Evolutionary conservation across 2,329 filamentous ascomycete genomes (phyloP).

Genomic region (Pseudogymnoascus sp.): DNA sequence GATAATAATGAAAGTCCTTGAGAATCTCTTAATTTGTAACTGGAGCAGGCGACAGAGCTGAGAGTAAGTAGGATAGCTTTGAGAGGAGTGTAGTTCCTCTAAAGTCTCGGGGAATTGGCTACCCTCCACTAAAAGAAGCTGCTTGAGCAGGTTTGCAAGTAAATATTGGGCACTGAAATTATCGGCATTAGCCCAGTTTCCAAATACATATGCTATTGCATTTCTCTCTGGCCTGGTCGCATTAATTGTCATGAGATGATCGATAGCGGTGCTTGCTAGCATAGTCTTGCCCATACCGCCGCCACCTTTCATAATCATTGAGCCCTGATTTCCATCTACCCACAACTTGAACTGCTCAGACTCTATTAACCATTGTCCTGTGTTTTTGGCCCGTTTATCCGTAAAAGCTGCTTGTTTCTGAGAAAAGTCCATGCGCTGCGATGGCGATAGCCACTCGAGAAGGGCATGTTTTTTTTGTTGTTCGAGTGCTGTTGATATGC

Average conservation of each 20-base stretch:
- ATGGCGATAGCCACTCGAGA: neutral
- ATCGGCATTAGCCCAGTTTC: neutral
- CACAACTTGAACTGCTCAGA: neutral
- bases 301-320: neutral
- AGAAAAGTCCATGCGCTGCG: neutral
- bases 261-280: neutral
- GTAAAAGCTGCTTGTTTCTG: neutral
- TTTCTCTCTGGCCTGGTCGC: neutral
- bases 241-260: neutral
- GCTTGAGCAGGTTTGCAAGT: neutral
- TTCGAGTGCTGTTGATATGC: neutral
- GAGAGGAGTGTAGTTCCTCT: neutral
- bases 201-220: neutral
- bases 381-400: neutral
- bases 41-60: neutral
- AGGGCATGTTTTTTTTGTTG: neutral
- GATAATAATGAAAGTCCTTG: neutral
- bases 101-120: neutral
- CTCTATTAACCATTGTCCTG: neutral
- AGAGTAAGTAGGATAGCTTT: neutral
- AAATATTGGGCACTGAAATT: neutral
- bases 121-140: neutral
- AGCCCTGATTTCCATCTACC: neutral
- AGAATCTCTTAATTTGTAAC: neutral
- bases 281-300: conserved; percentile 2